Conservation (phyloP, 192 early-diverging fungal genomes). For the Diversispora epigaea region DNA sequence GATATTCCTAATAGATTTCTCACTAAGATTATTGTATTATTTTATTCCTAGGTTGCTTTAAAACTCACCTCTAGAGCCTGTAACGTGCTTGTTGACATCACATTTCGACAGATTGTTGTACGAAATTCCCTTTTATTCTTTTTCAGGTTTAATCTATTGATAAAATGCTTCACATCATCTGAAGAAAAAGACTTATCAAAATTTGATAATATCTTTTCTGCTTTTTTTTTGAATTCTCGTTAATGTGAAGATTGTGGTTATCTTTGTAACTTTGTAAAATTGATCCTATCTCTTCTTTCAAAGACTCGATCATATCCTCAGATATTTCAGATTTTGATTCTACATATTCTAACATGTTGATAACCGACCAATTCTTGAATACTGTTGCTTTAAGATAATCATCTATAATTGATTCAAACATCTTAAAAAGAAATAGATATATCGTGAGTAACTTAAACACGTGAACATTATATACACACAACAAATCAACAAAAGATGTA, state of each 20-base stretch:
- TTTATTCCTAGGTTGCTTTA: constrained; percentile 19
- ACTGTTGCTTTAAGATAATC: constrained; percentile 17
- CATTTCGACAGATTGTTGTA: constrained; percentile 9
- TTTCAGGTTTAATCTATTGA: constrained; percentile 18
- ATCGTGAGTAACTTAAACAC: constrained; percentile 24
- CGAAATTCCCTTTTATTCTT: constrained; percentile 22
- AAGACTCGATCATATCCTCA: constrained; percentile 13
- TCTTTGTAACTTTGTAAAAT: constrained; percentile 4
- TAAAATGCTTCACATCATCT: constrained; percentile 28
- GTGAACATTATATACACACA: not conserved
- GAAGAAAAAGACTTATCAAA: constrained; percentile 29
- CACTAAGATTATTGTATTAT: not conserved
- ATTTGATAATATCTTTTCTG: constrained; percentile 25
- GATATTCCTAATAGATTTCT: constrained; percentile 21
- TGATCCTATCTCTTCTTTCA: constrained; percentile 23
- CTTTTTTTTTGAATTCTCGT: constrained; percentile 25
- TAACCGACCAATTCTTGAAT: constrained; percentile 28
- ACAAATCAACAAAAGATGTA: constrained; percentile 23
- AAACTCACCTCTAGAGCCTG: constrained; percentile 29
- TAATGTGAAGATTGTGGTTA: not conserved
- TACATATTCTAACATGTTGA: constrained; percentile 22
- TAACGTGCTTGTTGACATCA: constrained; percentile 27
- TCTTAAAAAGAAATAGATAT: constrained; percentile 9
- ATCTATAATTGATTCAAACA: constrained; percentile 27
- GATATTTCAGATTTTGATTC: constrained; percentile 28